Base-by-base conservation (phyloP, 192 early-diverging fungal species). In the Powellomyces hirtus region DNA sequence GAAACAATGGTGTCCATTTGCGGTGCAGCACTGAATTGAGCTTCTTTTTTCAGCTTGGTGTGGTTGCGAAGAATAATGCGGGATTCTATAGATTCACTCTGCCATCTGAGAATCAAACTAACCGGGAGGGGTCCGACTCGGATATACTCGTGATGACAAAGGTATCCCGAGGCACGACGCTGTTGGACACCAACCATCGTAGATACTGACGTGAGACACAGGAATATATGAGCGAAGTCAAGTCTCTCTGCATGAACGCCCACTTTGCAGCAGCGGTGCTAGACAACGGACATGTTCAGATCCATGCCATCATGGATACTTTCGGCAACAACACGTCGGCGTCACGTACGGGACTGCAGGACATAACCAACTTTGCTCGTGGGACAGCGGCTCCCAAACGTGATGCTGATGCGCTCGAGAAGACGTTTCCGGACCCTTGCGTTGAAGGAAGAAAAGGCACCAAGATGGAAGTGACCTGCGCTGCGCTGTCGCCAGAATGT, bases 301-400 rank as follows among this genome's bases (percentile, higher is more conserved):
- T 83, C 8, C 79, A 83, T 59, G 50, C 71, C 10, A 79, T 83
- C 52, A 63, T 70, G 24, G 64, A 80, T 20, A 29, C 53, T 27
- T 14, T 29, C 26, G 20, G 18, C 29, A 34, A 56, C 53, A 31
- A 31, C 24, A 16, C 20, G 20, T 16, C 53, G 4, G 26, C 46
- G 2, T 49, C 46, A 18, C 53, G 53, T 16, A 27, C 14, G 20
- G 29, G 53, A 16, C 36, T 61, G 4, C 62, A 45, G 24, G 44
- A 64, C 46, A 50, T 64, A 38, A 45, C 62, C 18, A 31, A 35
- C 27, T 14, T 31, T 26, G 14, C 62, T 10, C 40, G 62, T 26
- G 38, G 38, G 2, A 2, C 27, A 3, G 30, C 27, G 4, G 55
- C 27, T 8, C 7, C 36, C 16, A 53, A 10, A 53, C 8, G 13